These are phyloP conservation scores for Colletotrichum paranaense DNA, from an alignment of 2,329 filamentous ascomycete species.

Conservation along the genomic window DNA sequence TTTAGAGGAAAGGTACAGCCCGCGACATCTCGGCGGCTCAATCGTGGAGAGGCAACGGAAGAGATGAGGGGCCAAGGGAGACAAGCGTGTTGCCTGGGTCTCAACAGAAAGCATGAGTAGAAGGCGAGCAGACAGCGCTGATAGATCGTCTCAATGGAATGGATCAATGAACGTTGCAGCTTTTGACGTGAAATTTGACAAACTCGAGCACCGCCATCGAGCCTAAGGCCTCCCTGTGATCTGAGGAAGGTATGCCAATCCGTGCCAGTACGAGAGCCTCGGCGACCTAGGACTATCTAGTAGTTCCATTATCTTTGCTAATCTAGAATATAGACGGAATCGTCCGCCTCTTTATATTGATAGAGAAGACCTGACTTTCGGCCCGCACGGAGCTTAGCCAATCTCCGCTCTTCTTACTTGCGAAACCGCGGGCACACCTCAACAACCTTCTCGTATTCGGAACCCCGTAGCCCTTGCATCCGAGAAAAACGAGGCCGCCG, in stretches of 20 bases:
- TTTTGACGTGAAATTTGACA: not conserved
- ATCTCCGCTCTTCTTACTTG: not conserved
- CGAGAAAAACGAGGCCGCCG: constrained; percentile 33
- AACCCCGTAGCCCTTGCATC: constrained; percentile 14
- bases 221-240: not conserved
- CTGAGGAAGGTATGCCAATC: too few relatives aligned
- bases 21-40: constrained; percentile 20
- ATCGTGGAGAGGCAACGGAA: constrained; percentile 7
- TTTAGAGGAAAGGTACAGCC: constrained; percentile 29
- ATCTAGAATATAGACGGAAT: not conserved
- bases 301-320: too few relatives aligned
- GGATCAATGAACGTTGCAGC: constrained; percentile 12
- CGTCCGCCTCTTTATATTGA: not conserved
- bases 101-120: constrained; percentile 15
- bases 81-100: constrained; percentile 5
- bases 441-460: constrained; percentile 26
- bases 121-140: constrained; percentile 23
- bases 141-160: constrained; percentile 36
- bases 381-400: not conserved
- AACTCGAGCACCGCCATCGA: not conserved
- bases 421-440: not conserved
- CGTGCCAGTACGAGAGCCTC: too few relatives aligned
- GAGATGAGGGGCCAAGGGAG: not conserved
- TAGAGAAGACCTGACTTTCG: not conserved
- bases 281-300: too few relatives aligned